A percentile compares a stretch with the other conserved stretches of the same genome.
These are phyloP conservation scores for Vanderwaltozyma verrucispora DNA, from an alignment of 805 yeast species.

Conservation along the genomic window DNA sequence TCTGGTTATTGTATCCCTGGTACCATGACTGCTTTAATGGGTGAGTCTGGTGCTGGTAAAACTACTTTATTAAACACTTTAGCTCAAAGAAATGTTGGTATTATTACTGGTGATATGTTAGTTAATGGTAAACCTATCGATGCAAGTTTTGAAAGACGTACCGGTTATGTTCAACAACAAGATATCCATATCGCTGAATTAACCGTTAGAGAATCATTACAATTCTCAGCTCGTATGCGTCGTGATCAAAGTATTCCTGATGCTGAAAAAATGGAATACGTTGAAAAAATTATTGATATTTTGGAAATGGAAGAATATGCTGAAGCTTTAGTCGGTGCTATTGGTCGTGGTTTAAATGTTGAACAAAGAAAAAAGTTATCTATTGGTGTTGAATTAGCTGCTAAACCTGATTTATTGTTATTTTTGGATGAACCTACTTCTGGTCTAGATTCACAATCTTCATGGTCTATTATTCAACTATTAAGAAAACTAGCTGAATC, in stretches of 20 bases:
- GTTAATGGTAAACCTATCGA: slow-evolving; percentile 48
- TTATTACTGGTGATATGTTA: slow-evolving; percentile 49
- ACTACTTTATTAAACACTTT: slow-evolving; percentile 58
- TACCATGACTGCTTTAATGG: slow-evolving; percentile 62
- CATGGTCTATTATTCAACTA: slow-evolving; percentile 50
- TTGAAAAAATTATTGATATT: slow-evolving; percentile 53
- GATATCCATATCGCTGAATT: slow-evolving; percentile 53
- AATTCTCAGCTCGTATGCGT: slow-evolving; percentile 53
- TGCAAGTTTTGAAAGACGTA: slow-evolving; percentile 41
- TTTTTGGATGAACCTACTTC: slow-evolving; percentile 60
- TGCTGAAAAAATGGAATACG: slow-evolving; percentile 49
- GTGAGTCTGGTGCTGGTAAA: slow-evolving; percentile 71
- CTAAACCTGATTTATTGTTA: slow-evolving; percentile 46
- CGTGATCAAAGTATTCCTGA: slow-evolving; percentile 41
- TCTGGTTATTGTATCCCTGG: slow-evolving; percentile 75
- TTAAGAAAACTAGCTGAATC: slow-evolving; percentile 47
- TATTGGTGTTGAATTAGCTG: slow-evolving; percentile 55
- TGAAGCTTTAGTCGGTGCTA: slow-evolving; percentile 62
- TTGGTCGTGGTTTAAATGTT: slow-evolving; percentile 53
- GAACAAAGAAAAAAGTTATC: slow-evolving; percentile 52
- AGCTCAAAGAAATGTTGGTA: slow-evolving; percentile 55
- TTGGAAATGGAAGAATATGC: slow-evolving; percentile 54
- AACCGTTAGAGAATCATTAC: slow-evolving; percentile 62
- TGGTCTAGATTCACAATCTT: slow-evolving; percentile 51
- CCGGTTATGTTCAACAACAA: slow-evolving; percentile 67